A percentile compares a stretch with the other conserved stretches of the same genome.
These are phyloP conservation scores for Marsdenia floribunda DNA, from an alignment of 257 asterid genomes.

Conservation along the genomic window DNA sequence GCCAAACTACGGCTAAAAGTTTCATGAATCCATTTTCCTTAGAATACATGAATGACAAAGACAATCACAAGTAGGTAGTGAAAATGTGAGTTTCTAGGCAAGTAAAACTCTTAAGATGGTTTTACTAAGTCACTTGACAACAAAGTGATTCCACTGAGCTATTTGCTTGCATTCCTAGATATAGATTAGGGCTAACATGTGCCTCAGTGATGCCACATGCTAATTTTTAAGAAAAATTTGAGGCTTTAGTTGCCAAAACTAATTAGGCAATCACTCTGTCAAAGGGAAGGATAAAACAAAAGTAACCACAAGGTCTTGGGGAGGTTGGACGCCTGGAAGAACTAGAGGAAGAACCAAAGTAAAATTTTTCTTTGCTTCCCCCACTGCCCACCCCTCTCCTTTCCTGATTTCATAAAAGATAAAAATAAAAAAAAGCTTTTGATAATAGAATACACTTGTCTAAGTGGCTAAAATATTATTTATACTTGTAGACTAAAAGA, in stretches of 20 bases:
- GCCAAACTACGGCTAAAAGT: too few species aligned
- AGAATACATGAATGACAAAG: too few species aligned
- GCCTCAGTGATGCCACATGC: background rate
- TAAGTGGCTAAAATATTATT: too few species aligned
- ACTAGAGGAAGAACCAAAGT: background rate
- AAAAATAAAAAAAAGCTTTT: too few species aligned
- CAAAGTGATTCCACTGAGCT: background rate
- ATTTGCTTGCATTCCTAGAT: background rate
- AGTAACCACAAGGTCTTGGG: background rate
- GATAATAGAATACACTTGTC: too few species aligned
- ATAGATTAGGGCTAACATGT: background rate
- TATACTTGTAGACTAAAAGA: background rate
- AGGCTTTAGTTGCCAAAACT: background rate
- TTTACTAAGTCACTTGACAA: background rate
- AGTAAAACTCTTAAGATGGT: background rate
- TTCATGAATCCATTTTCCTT: too few species aligned
- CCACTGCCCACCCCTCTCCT: too few species aligned
- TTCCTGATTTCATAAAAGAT: background rate
- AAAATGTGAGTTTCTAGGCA: too few species aligned
- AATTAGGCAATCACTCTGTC: background rate
- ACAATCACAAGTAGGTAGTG: too few species aligned
- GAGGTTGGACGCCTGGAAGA: background rate
- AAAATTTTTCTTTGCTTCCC: background rate
- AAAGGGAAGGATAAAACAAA: background rate
- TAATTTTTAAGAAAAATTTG: background rate